Evolutionary conservation across 2,329 filamentous ascomycete species (phyloP), one percentile per base, ranked within the genome.

Genomic region (Magnaporthiopsis poae): DNA sequence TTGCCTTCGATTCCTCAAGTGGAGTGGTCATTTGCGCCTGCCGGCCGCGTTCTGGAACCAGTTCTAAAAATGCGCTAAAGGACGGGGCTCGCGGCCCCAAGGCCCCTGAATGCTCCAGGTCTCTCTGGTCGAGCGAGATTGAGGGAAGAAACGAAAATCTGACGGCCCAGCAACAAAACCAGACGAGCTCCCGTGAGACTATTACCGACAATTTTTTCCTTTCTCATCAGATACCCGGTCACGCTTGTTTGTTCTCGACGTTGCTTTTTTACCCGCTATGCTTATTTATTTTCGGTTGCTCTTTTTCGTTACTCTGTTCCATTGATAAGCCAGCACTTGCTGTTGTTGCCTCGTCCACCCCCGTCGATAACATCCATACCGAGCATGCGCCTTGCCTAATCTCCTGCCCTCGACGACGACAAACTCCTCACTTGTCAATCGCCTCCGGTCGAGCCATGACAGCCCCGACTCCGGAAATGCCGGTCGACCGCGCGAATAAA

Each of bases 401-500:
- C 21, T 21, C 7, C 46, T 25, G 46, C n/a, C 18, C 7, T 52
- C 39, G 39, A 52, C 18, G 46, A 56, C 21, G n/a, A 25, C 46
- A 56, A 11, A 13, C 46, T 7, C 21, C n/a, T 25, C 3, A 4
- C 46, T 13, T 7, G 35, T 25, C 7, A n/a, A 56, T 5, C 18
- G n/a, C 18, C 46, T 25, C 46, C 46, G 46, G 18, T 63, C 35
- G 33, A 39, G 35, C 62, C n/a, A 63, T 63, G 62, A 25, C 21
- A 29, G 25, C 15, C 62, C 35, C 62, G 15, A 39, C 33, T 29
- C 35, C 31, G 35, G 35, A 29, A 18, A 31, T 18, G 56, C 46
- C 63, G 33, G 63, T 65, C 31, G 63, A 65, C 63, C 63, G 63
- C 27, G n/a, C 11, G 21, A 65, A 65, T 15, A 11, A 65, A 52